Conservation (phyloP, 75 land plant genomes). For the Pinus taeda region DNA sequence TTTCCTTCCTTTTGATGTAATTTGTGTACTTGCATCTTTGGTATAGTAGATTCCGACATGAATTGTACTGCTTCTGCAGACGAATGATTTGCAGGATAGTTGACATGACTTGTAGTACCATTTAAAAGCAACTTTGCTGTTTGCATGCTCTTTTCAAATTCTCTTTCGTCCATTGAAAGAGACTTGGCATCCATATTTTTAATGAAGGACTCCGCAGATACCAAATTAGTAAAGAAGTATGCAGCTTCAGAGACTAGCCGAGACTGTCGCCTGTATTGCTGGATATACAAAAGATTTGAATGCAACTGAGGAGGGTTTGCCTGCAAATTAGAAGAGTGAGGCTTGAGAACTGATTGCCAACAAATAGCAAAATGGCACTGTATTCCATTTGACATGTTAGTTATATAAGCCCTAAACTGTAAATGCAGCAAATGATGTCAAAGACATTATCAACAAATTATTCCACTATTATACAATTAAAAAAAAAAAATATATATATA, state of each 20-base stretch:
- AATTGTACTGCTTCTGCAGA: background rate
- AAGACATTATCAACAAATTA: no score
- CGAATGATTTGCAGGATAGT: slow-evolving; percentile 13
- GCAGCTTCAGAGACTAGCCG: slow-evolving; percentile 91
- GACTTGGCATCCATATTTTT: slow-evolving; percentile 78
- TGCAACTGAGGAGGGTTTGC: slow-evolving; percentile 99
- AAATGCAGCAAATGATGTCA: no score
- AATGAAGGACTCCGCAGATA: slow-evolving; percentile 94
- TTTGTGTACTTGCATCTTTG: slow-evolving; percentile 12
- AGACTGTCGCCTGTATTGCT: slow-evolving; percentile 76
- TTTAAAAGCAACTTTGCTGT: slow-evolving; percentile 54
- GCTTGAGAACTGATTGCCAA: no score
- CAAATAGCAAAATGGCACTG: no score
- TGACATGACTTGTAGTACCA: slow-evolving; percentile 25
- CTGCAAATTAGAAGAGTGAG: slow-evolving; percentile 32
- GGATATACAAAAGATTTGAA: slow-evolving; percentile 90
- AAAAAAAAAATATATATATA: no score
- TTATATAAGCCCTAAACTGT: no score
- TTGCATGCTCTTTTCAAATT: slow-evolving; percentile 85
- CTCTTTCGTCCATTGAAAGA: slow-evolving; percentile 90
- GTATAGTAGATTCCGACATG: background rate
- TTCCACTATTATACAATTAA: no score
- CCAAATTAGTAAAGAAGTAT: slow-evolving; percentile 90
- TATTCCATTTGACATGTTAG: no score
- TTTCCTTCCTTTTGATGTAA: slow-evolving; percentile 1